Base-by-base conservation (phyloP, 805 yeast genomes). In the Kodamaea nitidulidarum region DNA sequence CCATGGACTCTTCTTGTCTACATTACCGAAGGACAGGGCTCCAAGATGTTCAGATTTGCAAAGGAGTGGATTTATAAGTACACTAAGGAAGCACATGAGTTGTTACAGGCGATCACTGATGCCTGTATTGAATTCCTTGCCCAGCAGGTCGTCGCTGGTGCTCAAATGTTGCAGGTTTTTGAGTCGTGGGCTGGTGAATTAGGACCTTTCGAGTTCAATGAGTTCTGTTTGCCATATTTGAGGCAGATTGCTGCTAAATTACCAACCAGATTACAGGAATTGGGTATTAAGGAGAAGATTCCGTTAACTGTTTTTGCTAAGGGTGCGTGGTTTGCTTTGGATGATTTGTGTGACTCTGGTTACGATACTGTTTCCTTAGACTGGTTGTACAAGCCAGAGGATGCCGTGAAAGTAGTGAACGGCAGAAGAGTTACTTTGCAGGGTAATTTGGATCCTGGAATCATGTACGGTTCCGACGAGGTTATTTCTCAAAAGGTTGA, bases 111-210 rank as follows among this genome's bases (percentile, higher is more conserved):
- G 42, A 80, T 83, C 47, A 84, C 97, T 16, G 91, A 87, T 45
- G 88, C 85, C 20, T 93, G 96, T 40, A 70, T 91, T 27, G 98
- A 91, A 60, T 93, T 91, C 56, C 73, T 93, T 54, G 95, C 95
- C 3, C 85, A 82, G 54, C 98, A 93, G 65, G 96, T 93, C 32
- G 79, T 81, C 49, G 98, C 98, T 1, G 98, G 98, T 51, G 98
- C 98, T 25, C 98, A 93, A 68, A 88, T 93, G 81, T 73, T 93
- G 44, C 98, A 93, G 65, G 88, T 93, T 25, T 93, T 93, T 57
- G 98, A 93, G 58, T 84, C 95, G 26, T 90, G 96, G 95, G 98
- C 96, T 41, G 96, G 98, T 37, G 98, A 93, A 65, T 73, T 93
- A 42, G 93, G 95, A 1, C 95, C 96, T 9, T 68, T 68, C 38